phyloP scores from a whole-genome alignment of 2,329 filamentous ascomycete genomes.

The Colletotrichum limetticola region DNA sequence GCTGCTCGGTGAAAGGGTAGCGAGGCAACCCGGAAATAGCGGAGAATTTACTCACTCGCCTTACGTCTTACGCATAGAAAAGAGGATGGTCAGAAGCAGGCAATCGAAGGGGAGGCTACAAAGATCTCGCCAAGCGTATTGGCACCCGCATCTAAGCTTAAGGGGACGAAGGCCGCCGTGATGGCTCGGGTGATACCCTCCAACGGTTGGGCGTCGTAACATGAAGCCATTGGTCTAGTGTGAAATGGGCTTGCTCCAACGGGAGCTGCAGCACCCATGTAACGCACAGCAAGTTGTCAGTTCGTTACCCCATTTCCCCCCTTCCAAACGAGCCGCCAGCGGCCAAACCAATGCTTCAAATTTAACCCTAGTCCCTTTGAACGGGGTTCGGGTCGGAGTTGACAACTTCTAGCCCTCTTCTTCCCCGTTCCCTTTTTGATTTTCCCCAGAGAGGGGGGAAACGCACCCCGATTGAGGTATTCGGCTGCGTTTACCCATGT shows the following conservation, averaged over 20 bases:
- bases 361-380: not conserved
- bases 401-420: not conserved
- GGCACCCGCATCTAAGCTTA: not conserved
- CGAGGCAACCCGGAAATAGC: constrained; percentile 11
- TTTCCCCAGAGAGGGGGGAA: not conserved
- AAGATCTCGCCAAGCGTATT: not conserved
- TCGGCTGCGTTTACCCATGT: not conserved
- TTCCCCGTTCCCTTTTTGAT: not conserved
- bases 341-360: not conserved
- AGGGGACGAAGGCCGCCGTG: not conserved
- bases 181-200: constrained; percentile 1
- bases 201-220: not conserved
- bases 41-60: not conserved
- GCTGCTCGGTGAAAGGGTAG: not conserved
- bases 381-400: constrained; percentile 28
- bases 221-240: not conserved
- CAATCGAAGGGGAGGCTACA: not conserved
- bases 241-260: not conserved
- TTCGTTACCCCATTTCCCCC: not conserved
- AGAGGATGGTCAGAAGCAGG: not conserved
- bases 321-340: not conserved
- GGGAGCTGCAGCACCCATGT: not conserved
- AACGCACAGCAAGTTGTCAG: constrained; percentile 2
- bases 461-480: not conserved
- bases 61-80: not conserved